Percentiles rank a stretch among this genome's conserved stretches.
Evolutionary conservation across 805 yeast species (phyloP).

Genomic region (Myxozyma udenii): DNA sequence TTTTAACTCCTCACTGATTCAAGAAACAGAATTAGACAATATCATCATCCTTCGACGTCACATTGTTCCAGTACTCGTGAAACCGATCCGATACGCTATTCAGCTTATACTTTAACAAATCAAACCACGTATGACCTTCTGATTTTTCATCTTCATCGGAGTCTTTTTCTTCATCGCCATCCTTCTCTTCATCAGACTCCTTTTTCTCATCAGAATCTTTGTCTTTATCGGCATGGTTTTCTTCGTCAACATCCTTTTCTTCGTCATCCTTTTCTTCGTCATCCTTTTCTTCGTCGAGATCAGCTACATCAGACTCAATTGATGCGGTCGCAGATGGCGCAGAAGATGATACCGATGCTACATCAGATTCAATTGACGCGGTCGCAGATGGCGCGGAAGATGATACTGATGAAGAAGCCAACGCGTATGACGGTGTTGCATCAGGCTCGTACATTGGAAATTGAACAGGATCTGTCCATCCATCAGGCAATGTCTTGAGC

Average conservation of each 20-base stretch:
- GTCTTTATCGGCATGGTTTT: neutral
- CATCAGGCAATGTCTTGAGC: constrained; percentile 30
- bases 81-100: constrained; percentile 14
- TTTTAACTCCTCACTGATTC: no score
- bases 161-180: neutral
- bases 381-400: constrained; percentile 2
- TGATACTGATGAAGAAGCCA: constrained; percentile 1
- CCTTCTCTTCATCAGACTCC: neutral
- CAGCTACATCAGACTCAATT: no score
- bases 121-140: neutral
- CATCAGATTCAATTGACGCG: no score
- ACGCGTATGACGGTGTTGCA: neutral
- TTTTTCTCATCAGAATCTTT: constrained; percentile 1
- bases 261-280: no score
- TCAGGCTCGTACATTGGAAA: constrained; percentile 11
- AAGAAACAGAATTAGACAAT: neutral
- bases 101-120: constrained; percentile 8
- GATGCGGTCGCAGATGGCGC: constrained; percentile 3
- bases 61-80: constrained; percentile 17
- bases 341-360: neutral
- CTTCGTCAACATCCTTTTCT: neutral
- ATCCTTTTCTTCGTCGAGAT: constrained; percentile 2
- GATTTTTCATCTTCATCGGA: constrained; percentile 3
- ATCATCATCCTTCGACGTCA: constrained; percentile 1
- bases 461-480: constrained; percentile 32